Evolutionary conservation across 2,329 filamentous ascomycete species (phyloP).

Genomic region (Xylaria sp.): DNA sequence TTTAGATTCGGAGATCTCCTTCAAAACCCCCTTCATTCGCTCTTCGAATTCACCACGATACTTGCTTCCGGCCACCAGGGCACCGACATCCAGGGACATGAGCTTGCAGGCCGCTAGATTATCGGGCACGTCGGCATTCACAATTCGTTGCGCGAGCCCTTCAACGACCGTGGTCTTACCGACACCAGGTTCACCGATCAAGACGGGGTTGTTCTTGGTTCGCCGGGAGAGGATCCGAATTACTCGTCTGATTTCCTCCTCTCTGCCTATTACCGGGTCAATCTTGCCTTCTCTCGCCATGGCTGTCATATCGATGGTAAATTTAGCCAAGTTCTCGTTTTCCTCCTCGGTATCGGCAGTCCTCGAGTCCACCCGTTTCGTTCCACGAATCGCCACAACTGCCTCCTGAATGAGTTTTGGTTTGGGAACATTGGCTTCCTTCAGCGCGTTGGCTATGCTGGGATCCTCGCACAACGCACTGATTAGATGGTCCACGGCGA

Average conservation of each 20-base stretch:
- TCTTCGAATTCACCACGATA: conserved; percentile 99
- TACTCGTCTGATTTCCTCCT: conserved; percentile 93
- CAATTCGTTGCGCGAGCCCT: conserved; percentile 92
- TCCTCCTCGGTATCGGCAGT: conserved; percentile 93
- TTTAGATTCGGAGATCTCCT: conserved; percentile 93
- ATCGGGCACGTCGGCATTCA: conserved; percentile 95
- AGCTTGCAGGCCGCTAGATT: conserved; percentile 94
- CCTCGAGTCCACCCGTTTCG: conserved; percentile 92
- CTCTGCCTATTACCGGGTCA: conserved; percentile 94
- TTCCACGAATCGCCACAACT: conserved; percentile 91
- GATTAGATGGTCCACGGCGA: conserved; percentile 95
- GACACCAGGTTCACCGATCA: conserved; percentile 97
- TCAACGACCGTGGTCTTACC: conserved; percentile 99
- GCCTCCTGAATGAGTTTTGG: conserved; percentile 89
- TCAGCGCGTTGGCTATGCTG: conserved; percentile 76
- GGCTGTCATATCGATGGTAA: conserved; percentile 97
- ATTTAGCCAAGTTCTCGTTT: conserved; percentile 95
- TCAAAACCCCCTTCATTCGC: conserved; percentile 98
- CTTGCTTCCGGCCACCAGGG: conserved; percentile 96
- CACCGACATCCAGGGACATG: conserved; percentile 93
- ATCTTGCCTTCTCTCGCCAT: conserved; percentile 98
- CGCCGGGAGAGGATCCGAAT: conserved; percentile 90
- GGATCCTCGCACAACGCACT: conserved; percentile 82
- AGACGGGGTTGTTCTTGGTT: conserved; percentile 98
- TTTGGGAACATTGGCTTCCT: conserved; percentile 91